phyloP scores from a whole-genome alignment of 2,329 filamentous ascomycete species.

The Stromatinia cepivora region DNA sequence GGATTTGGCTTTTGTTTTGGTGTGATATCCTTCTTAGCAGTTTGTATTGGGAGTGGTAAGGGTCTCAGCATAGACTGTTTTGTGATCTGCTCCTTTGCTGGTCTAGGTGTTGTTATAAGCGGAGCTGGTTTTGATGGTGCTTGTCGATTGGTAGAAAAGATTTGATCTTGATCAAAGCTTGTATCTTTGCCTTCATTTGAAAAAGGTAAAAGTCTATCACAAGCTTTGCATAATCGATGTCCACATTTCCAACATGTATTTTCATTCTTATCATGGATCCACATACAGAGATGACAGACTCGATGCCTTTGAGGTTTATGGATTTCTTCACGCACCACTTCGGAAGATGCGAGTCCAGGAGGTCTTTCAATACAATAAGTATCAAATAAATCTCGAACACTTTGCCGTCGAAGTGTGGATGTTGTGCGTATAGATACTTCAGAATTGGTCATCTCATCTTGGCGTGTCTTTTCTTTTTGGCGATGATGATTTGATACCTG shows the following conservation, averaged over 20 bases:
- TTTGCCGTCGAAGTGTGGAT: conserved; percentile 44
- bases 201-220: conserved; percentile 33
- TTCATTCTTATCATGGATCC: conserved; percentile 42
- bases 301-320: conserved; percentile 32
- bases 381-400: conserved; percentile 51
- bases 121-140: not conserved
- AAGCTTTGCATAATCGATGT: conserved; percentile 53
- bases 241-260: conserved; percentile 51
- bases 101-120: not conserved
- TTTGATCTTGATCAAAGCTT: not conserved
- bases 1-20: not conserved
- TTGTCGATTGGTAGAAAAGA: not conserved
- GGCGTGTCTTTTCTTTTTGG: conserved; percentile 21
- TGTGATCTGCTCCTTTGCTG: not conserved
- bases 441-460: conserved; percentile 27
- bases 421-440: conserved; percentile 36
- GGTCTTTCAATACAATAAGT: conserved; percentile 50
- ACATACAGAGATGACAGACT: conserved; percentile 54
- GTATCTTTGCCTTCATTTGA: not conserved
- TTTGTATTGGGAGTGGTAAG: not conserved
- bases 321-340: conserved; percentile 18
- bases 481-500: conserved; percentile 16
- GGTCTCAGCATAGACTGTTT: not conserved
- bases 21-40: not conserved
- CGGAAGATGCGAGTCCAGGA: conserved; percentile 41